Evolutionary conservation across 768 basidiomycete genomes (phyloP).

Genomic region (Gymnopilus junonius): DNA sequence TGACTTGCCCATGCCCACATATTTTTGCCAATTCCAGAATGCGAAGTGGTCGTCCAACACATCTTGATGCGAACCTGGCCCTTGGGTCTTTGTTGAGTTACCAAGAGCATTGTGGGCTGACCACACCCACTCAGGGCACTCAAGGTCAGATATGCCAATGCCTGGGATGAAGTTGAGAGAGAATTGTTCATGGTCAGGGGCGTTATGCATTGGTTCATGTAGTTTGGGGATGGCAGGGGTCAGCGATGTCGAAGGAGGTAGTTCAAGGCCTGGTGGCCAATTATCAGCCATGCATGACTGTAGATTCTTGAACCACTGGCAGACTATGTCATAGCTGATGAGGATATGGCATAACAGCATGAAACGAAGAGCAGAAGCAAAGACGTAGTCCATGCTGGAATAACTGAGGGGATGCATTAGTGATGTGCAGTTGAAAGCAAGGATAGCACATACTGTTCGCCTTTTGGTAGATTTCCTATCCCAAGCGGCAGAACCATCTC

Average conservation of each 20-base stretch:
- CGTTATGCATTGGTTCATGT: slow-evolving; percentile 31
- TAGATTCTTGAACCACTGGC: slow-evolving; percentile 29
- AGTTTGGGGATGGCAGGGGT: slow-evolving; percentile 32
- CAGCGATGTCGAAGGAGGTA: slow-evolving; percentile 1
- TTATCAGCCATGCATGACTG: slow-evolving; percentile 10
- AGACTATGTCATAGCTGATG: slow-evolving; percentile 34
- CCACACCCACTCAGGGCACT: slow-evolving; percentile 39
- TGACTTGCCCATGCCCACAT: slow-evolving; percentile 21
- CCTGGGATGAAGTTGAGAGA: slow-evolving; percentile 30
- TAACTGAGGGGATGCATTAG: slow-evolving; percentile 21
- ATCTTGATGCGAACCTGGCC: slow-evolving; percentile 29
- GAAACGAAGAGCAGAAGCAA: slow-evolving; percentile 7
- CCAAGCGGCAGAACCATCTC: slow-evolving; percentile 27
- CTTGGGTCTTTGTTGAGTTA: slow-evolving; percentile 37
- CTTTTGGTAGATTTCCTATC: slow-evolving; percentile 34
- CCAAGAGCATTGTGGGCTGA: slow-evolving; percentile 24
- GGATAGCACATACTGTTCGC: slow-evolving; percentile 27
- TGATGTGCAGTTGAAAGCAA: background rate
- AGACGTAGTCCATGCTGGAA: slow-evolving; percentile 30
- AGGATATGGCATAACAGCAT: background rate
- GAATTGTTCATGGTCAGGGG: slow-evolving; percentile 22
- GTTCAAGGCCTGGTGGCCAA: background rate
- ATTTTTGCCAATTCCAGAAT: slow-evolving; percentile 33
- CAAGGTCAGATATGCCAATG: slow-evolving; percentile 31
- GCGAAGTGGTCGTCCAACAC: slow-evolving; percentile 36